These are phyloP conservation scores for Plasmodium relictum DNA, from an alignment of 169 alveolate species.

Conservation along the genomic window DNA sequence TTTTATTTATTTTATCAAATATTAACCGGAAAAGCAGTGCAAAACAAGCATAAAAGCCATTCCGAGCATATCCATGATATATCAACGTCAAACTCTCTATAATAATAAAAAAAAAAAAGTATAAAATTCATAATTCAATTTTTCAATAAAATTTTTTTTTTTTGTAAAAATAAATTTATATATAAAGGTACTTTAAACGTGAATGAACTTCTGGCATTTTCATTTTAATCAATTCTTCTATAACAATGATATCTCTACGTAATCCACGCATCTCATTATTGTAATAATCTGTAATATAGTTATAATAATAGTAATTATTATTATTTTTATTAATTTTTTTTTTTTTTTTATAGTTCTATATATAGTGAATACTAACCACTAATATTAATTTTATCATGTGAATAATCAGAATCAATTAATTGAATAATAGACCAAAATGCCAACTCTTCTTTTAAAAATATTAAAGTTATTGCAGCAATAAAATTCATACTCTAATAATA, in stretches of 20 bases:
- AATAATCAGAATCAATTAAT: slow-evolving; percentile 84
- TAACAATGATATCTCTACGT: slow-evolving; percentile 87
- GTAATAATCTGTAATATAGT: slow-evolving; percentile 85
- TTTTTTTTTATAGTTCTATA: too few species aligned
- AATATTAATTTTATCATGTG: slow-evolving; percentile 84
- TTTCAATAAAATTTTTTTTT: background rate
- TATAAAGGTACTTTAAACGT: slow-evolving; percentile 82
- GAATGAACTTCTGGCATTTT: slow-evolving; percentile 81
- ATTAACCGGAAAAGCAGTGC: slow-evolving; percentile 86
- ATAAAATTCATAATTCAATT: background rate
- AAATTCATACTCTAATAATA: slow-evolving; percentile 85
- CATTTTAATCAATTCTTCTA: slow-evolving; percentile 82
- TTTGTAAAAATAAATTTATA: background rate
- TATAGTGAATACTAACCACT: slow-evolving; percentile 76
- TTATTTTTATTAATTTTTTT: too few species aligned
- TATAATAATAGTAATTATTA: too few species aligned
- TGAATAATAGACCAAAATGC: slow-evolving; percentile 92
- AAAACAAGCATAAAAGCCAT: slow-evolving; percentile 89
- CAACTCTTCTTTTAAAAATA: slow-evolving; percentile 87
- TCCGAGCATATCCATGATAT: slow-evolving; percentile 89
- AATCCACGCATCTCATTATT: slow-evolving; percentile 88
- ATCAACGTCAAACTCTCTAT: slow-evolving; percentile 86
- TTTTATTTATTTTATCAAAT: background rate
- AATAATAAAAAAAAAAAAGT: background rate
- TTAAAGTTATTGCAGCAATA: slow-evolving; percentile 87